These are phyloP conservation scores for Aspergillus sclerotiicarbonarius DNA, from an alignment of 495 filamentous ascomycete species.

Conservation along the genomic window DNA sequence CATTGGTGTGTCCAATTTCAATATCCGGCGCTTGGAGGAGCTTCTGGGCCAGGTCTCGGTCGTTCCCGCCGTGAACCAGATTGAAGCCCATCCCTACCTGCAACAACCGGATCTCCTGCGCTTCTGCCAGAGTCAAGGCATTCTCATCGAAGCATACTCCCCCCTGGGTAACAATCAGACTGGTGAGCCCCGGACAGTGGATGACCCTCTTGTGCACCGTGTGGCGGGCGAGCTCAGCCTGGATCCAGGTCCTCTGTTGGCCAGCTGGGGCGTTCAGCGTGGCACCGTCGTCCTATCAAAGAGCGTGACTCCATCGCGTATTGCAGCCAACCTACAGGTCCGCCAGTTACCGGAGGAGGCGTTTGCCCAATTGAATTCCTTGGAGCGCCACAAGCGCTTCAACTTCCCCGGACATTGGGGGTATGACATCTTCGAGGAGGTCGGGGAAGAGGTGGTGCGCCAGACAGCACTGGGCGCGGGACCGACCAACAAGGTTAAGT, in stretches of 20 bases:
- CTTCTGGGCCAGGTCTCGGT: conserved; percentile 35
- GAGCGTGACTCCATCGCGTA: conserved; percentile 45
- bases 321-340: conserved; percentile 38
- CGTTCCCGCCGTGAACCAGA: conserved; percentile 56
- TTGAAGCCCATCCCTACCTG: conserved; percentile 64
- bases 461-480: conserved; percentile 22
- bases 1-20: conserved; percentile 61
- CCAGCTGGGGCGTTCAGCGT: conserved; percentile 50
- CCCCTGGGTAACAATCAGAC: conserved; percentile 52
- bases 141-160: conserved; percentile 59
- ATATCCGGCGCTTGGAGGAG: conserved; percentile 41
- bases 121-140: conserved; percentile 48
- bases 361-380: conserved; percentile 28
- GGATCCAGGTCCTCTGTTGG: conserved; percentile 40
- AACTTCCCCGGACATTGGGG: conserved; percentile 40
- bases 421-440: conserved; percentile 39
- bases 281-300: conserved; percentile 51
- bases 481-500: conserved; percentile 23
- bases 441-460: conserved; percentile 23
- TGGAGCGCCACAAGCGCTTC: conserved; percentile 38
- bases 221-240: conserved; percentile 36
- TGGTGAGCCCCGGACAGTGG: conserved; percentile 37
- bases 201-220: conserved; percentile 32
- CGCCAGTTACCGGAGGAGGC: conserved; percentile 31
- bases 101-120: conserved; percentile 49